A percentile compares a stretch with the other conserved stretches of the same genome.
Evolutionary conservation across 1,139 yeast species (phyloP).

Genomic region (Scheffersomyces insectosa): DNA sequence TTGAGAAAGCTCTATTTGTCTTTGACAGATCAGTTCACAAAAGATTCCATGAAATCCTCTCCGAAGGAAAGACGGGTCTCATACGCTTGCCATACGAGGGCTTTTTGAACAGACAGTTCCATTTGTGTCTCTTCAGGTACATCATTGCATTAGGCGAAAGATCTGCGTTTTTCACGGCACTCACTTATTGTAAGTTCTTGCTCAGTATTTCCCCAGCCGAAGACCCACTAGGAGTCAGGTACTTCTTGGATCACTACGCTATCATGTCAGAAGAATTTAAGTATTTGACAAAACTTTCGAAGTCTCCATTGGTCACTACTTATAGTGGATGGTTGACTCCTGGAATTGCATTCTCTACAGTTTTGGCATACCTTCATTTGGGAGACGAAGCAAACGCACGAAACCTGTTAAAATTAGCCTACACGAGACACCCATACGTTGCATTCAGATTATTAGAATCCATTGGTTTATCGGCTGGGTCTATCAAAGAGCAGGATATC

Average conservation of each 20-base stretch:
- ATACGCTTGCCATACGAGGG: conserved; percentile 75
- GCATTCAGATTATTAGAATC: conserved; percentile 52
- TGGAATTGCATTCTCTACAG: conserved; percentile 67
- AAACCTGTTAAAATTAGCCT: conserved; percentile 50
- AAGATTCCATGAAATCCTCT: conserved; percentile 42
- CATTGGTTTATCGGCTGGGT: conserved; percentile 27
- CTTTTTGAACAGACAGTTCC: conserved; percentile 76
- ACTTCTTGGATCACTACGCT: conserved; percentile 80
- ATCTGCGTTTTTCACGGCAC: conserved; percentile 76
- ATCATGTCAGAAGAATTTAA: conserved; percentile 64
- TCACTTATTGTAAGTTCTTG: conserved; percentile 69
- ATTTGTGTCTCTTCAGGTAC: conserved; percentile 71
- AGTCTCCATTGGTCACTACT: conserved; percentile 56
- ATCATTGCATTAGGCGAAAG: conserved; percentile 71
- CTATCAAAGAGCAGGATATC: conserved; percentile 22
- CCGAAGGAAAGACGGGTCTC: conserved; percentile 57
- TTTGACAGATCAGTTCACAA: conserved; percentile 62
- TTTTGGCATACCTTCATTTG: conserved; percentile 55
- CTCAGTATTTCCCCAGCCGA: conserved; percentile 71
- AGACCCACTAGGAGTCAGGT: conserved; percentile 84
- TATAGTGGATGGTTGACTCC: conserved; percentile 74
- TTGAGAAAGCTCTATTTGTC: conserved; percentile 76
- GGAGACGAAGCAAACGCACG: conserved; percentile 46
- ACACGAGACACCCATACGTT: conserved; percentile 57
- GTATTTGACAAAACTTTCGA: conserved; percentile 56